Base-by-base conservation (phyloP, 768 basidiomycete species). In the Sarcodon sp. region DNA sequence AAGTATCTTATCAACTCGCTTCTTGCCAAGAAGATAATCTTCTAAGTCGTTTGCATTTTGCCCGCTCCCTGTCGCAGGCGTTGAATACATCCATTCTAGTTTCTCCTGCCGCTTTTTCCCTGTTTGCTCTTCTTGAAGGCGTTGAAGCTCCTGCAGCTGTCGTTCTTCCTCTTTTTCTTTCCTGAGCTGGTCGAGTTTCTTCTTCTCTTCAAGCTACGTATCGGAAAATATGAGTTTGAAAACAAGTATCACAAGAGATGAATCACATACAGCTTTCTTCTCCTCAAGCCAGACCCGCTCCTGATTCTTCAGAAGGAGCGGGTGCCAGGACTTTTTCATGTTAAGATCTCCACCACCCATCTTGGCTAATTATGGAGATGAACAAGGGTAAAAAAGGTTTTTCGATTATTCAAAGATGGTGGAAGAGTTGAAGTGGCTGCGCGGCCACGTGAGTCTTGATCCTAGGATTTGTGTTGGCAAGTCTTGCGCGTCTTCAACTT, bases 261-360 rank as follows among this genome's bases (percentile, higher is more conserved):
- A 41, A 32, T 27, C 12, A 73, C 87, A 58, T 61, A 89, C 90
- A 47, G 92, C 91, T 61, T 88, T 85, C 77, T 94, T 92, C 67
- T 99, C 96, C 66, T 94, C 87, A 48, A 97, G 76, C 94, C 96
- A 98, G 59, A 98, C 96, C 77, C 87, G 80, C 80, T 94, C 90
- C 83, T 97, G 94, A 69, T 94, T 94, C 64, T 90, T 91, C 66
- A 96, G 66, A 67, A 94, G 87, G 75, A 92, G 82, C 76, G 93
- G 93, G 64, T 97, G 93, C 93, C 93, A 97, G 54, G 89, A 92
- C 77, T 96, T 94, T 69, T 88, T 96, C 93, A 98, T 98, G 61
- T 98, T 98, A 63, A 97, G 74, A 66, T 97, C 93, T 52, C 87
- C 93, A 50, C 93, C 92, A 79, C 93, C 93, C 93, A 97, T 97